These are phyloP conservation scores for Circinella umbellata DNA, from an alignment of 371 early-diverging fungal genomes.

Conservation along the genomic window DNA sequence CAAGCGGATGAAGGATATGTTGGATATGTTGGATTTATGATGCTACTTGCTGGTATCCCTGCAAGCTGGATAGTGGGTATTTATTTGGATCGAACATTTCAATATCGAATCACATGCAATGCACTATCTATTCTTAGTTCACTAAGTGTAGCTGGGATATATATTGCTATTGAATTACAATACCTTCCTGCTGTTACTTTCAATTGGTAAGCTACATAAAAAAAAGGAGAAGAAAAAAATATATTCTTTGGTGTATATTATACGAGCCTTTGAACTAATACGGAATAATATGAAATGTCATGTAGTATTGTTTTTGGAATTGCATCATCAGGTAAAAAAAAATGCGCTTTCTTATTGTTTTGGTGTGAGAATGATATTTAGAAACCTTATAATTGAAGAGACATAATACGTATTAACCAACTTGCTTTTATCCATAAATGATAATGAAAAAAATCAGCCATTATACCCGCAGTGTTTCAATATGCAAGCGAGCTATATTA, in stretches of 20 bases:
- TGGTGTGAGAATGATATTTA: too few relatives aligned
- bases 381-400: too few relatives aligned
- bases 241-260: too few relatives aligned
- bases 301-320: constrained; percentile 52
- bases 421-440: background rate
- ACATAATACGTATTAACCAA: too few relatives aligned
- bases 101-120: constrained; percentile 39
- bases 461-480: constrained; percentile 58
- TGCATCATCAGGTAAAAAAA: constrained; percentile 46
- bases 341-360: too few relatives aligned
- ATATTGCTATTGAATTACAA: constrained; percentile 29
- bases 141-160: constrained; percentile 33
- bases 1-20: constrained; percentile 39
- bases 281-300: background rate
- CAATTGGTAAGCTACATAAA: background rate
- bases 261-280: too few relatives aligned
- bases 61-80: constrained; percentile 47
- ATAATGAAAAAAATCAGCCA: constrained; percentile 29
- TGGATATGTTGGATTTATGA: constrained; percentile 46
- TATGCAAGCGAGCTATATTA: constrained; percentile 53
- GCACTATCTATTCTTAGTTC: constrained; percentile 30
- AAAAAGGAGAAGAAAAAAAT: background rate
- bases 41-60: constrained; percentile 48
- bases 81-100: constrained; percentile 47
- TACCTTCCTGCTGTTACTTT: constrained; percentile 4